Percentiles rank a stretch among this genome's conserved stretches.
Evolutionary conservation across 192 early-diverging fungal genomes (phyloP).

Genomic region (Coemansia javaensis): DNA sequence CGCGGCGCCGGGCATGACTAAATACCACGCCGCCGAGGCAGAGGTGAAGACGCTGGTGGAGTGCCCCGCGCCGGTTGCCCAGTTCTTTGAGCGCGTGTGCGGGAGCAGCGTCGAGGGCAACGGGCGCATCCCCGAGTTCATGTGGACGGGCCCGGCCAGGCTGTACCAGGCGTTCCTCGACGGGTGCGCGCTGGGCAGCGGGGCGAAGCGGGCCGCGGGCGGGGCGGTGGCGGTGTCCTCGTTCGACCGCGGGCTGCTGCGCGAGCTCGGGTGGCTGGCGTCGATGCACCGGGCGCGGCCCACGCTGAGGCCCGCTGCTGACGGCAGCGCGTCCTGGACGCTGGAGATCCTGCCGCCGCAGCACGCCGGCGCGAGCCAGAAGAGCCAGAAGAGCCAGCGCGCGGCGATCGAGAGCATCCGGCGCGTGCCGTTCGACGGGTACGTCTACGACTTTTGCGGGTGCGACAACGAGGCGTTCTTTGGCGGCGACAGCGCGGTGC

Average conservation of each 20-base stretch:
- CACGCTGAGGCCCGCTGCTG: slow-evolving; percentile 1
- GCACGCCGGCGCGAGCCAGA: slow-evolving; percentile 1
- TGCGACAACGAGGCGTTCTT: slow-evolving; percentile 52
- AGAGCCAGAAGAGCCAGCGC: no score
- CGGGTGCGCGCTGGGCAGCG: slow-evolving; percentile 9
- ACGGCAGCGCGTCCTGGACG: not conserved
- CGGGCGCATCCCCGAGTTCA: slow-evolving; percentile 24
- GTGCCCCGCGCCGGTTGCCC: slow-evolving; percentile 15
- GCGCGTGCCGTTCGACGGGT: slow-evolving; percentile 27
- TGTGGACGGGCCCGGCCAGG: slow-evolving; percentile 23
- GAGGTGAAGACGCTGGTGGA: not conserved
- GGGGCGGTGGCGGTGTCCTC: slow-evolving; percentile 1
- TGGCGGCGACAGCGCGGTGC: slow-evolving; percentile 47
- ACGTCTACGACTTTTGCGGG: slow-evolving; percentile 50
- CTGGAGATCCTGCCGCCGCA: slow-evolving; percentile 12
- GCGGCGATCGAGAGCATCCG: slow-evolving; percentile 30
- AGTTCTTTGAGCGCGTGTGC: slow-evolving; percentile 33
- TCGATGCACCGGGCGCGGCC: slow-evolving; percentile 33
- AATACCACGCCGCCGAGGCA: no score
- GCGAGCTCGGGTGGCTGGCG: slow-evolving; percentile 45
- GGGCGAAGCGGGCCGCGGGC: not conserved
- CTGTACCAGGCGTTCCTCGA: slow-evolving; percentile 20
- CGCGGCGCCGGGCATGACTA: not conserved
- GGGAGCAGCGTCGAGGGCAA: not conserved
- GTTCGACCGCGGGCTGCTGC: slow-evolving; percentile 14